Evolutionary conservation across 202 grass and related monocot species (phyloP).

Genomic region (Setaria italica): DNA sequence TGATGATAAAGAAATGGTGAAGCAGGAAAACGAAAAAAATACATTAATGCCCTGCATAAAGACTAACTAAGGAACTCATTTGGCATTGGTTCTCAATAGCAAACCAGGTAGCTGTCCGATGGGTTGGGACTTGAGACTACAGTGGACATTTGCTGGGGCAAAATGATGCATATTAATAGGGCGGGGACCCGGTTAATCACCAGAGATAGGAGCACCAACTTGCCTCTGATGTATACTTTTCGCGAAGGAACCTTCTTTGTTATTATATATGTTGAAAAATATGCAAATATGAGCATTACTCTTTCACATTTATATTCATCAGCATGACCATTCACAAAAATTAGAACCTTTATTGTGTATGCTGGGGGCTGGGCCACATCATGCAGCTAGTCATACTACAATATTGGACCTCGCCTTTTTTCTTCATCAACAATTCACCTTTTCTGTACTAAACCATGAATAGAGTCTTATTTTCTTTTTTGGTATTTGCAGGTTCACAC

Average conservation of each 20-base stretch:
- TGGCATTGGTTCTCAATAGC: background rate
- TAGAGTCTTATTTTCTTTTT: slow-evolving; percentile 16
- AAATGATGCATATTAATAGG: background rate
- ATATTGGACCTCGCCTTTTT: background rate
- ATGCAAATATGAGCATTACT: background rate
- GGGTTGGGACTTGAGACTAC: background rate
- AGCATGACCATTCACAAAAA: no score
- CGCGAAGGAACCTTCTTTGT: background rate
- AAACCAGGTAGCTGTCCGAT: background rate
- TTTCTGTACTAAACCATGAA: background rate
- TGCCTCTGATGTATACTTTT: background rate
- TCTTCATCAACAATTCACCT: background rate
- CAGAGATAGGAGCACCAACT: background rate
- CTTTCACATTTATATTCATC: no score
- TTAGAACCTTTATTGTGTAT: background rate
- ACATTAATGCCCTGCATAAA: background rate
- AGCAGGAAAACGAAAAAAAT: background rate
- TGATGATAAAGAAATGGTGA: background rate
- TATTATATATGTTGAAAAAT: no score
- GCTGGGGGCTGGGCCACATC: background rate
- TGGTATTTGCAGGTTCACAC: slow-evolving; percentile 37
- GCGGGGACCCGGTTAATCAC: background rate
- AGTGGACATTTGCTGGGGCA: background rate
- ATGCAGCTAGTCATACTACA: background rate
- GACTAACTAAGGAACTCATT: background rate